Percentiles rank a stretch among this genome's conserved stretches.
Evolutionary conservation across 2,329 filamentous ascomycete species (phyloP).

Genomic region (Elsinoe ampelina): DNA sequence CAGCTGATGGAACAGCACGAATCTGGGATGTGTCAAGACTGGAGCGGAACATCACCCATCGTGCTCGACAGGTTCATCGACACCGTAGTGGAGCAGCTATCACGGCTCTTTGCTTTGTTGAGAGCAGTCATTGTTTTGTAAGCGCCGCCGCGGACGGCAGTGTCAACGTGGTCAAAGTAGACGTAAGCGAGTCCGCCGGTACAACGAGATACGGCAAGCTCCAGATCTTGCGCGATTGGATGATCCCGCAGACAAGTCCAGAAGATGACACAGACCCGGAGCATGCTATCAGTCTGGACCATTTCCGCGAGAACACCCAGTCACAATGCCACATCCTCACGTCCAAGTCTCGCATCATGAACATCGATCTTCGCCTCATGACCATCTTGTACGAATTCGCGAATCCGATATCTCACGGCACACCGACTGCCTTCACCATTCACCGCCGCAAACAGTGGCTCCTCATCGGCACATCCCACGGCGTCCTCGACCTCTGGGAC

Average conservation of each 20-base stretch:
- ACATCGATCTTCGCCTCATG: slow-evolving; percentile 84
- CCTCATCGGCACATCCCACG: slow-evolving; percentile 82
- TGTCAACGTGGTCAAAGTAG: slow-evolving; percentile 81
- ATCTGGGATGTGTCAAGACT: slow-evolving; percentile 87
- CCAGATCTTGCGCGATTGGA: slow-evolving; percentile 67
- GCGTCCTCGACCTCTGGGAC: slow-evolving; percentile 90
- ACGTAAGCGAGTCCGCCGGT: slow-evolving; percentile 48
- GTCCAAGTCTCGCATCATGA: slow-evolving; percentile 71
- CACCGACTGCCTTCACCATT: slow-evolving; percentile 81
- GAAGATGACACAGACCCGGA: slow-evolving; percentile 37
- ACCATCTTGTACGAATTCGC: slow-evolving; percentile 66
- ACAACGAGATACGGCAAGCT: slow-evolving; percentile 64
- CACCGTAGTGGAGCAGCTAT: slow-evolving; percentile 64
- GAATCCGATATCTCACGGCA: slow-evolving; percentile 86
- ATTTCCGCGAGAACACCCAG: slow-evolving; percentile 71
- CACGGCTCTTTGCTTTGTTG: slow-evolving; percentile 78
- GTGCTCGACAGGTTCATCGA: slow-evolving; percentile 75
- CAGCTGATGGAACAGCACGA: slow-evolving; percentile 82
- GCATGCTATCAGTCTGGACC: slow-evolving; percentile 81
- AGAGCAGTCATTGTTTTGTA: slow-evolving; percentile 87
- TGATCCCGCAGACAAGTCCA: slow-evolving; percentile 34
- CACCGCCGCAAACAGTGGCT: slow-evolving; percentile 85
- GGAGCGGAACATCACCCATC: slow-evolving; percentile 82
- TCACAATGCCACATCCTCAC: slow-evolving; percentile 84
- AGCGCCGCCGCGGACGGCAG: slow-evolving; percentile 85